Evolutionary conservation across 2,329 filamentous ascomycete species (phyloP), one percentile per base, ranked within the genome.

Genomic region (Colletotrichum graminicola): DNA sequence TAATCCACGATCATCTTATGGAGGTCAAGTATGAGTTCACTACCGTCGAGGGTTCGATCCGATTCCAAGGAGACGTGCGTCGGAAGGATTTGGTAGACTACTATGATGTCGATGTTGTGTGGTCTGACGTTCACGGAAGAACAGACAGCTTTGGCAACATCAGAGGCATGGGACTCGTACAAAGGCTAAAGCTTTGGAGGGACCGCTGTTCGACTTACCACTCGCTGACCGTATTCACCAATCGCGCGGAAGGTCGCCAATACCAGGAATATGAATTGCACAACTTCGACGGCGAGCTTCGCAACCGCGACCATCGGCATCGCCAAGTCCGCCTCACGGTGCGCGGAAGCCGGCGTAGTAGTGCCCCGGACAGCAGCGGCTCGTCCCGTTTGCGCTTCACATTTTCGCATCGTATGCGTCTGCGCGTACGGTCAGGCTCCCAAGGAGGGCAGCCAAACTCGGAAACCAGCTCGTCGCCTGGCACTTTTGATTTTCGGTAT

Each of bases 21-120:
- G 83, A 83, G 49, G 83, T 86, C 65, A 82, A 82, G 70, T 88
- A 88, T 75, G 85, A 86, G 66, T 87, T 87, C 73, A 87, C 84
- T 2, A 82, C 83, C 1, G 77, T 85, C 60, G 84, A 86, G 59
- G 78, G 81, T 23, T 86, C 85, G 1, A 78, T 84, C 26, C 83
- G 82, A 32, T 86, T 88, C 70, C 85, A 88, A 72, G 80, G 85
- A 62, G 85, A 87, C 66, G 74, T 87, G 47, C 82, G 86, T 29
- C 77, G 79, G 39, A 84, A 84, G 75, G 83, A 86, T 54, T 76
- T 88, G 29, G 75, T 88, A 41, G 85, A 84, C 74, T 87, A 85
- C 76, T 87, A 84, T 67, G 86, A 88, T 69, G 81, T 86, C 41
- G 85, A 88, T 72, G 85, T 87, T 12, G 79, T 85, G 45, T 88